Conservation (phyloP, 2,329 filamentous ascomycete genomes). For the Aschersonia sp. region DNA sequence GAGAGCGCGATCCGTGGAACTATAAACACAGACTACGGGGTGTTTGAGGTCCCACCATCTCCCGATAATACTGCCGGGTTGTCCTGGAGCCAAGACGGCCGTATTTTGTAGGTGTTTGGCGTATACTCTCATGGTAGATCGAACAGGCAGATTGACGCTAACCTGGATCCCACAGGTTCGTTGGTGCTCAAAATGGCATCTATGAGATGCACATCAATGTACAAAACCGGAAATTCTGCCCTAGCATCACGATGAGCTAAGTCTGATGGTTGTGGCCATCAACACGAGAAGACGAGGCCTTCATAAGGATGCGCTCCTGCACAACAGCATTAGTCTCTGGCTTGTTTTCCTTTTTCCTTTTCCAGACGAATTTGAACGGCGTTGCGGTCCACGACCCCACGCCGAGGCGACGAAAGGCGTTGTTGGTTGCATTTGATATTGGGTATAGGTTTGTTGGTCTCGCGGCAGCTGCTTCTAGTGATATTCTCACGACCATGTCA, state of each 20-base stretch:
- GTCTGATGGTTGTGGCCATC: neutral
- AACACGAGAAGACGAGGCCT: too few relatives aligned
- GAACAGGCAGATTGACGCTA: neutral
- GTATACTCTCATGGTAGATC: neutral
- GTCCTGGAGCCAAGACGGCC: slow-evolving; percentile 47
- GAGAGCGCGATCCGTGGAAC: slow-evolving; percentile 20
- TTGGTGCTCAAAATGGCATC: slow-evolving; percentile 57
- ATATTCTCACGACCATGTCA: too few relatives aligned
- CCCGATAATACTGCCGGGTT: slow-evolving; percentile 46
- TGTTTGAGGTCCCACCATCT: slow-evolving; percentile 28
- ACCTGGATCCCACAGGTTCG: slow-evolving; percentile 28
- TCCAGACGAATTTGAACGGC: neutral
- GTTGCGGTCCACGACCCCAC: too few relatives aligned
- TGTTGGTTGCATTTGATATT: neutral
- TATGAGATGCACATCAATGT: slow-evolving; percentile 59
- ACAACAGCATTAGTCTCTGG: neutral
- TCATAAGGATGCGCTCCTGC: neutral
- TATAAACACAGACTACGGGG: slow-evolving; percentile 20
- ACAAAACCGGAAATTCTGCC: slow-evolving; percentile 42
- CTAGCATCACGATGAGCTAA: slow-evolving; percentile 39
- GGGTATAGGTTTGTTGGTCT: too few relatives aligned
- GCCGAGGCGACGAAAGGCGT: neutral
- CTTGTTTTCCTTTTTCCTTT: slow-evolving; percentile 3
- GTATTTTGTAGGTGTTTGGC: slow-evolving; percentile 36
- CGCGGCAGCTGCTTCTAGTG: too few relatives aligned